Percentiles rank a stretch among this genome's conserved stretches.
Evolutionary conservation across 306 rosid genomes (phyloP).

Genomic region (Comarum palustre): DNA sequence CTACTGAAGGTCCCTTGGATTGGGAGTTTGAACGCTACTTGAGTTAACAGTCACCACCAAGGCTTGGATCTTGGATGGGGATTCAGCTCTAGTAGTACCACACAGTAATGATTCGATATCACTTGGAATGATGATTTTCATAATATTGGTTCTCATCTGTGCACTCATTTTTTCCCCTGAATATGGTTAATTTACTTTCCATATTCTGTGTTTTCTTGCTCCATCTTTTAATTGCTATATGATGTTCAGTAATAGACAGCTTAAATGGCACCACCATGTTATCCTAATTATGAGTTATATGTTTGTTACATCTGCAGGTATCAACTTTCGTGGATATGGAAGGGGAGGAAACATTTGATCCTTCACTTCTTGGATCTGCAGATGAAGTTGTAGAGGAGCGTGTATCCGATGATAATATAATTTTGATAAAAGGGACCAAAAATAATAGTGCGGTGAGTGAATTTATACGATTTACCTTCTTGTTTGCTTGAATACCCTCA

Average conservation of each 20-base stretch:
- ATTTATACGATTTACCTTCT: neutral
- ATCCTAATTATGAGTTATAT: conserved; percentile 14
- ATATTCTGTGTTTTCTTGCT: neutral
- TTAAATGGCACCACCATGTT: neutral
- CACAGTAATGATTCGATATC: neutral
- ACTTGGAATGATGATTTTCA: neutral
- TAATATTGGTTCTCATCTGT: neutral
- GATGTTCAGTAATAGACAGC: neutral
- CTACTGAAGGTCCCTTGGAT: neutral
- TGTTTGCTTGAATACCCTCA: neutral
- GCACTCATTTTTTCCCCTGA: neutral
- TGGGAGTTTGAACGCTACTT: neutral
- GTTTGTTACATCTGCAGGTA: conserved; percentile 46
- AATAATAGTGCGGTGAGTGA: conserved; percentile 75
- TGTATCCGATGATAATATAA: conserved; percentile 78
- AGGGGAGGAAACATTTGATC: conserved; percentile 96
- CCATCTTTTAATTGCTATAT: neutral
- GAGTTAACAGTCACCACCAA: neutral
- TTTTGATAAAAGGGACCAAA: conserved; percentile 92
- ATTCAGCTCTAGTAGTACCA: neutral
- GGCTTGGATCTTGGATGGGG: neutral
- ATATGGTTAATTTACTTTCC: neutral
- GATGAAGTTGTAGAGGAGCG: conserved; percentile 99
- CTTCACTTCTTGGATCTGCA: conserved; percentile 87
- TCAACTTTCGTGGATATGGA: conserved; percentile 99